Base-by-base conservation (phyloP, 2,329 filamentous ascomycete species). In the Sodiomyces alkalinus region DNA sequence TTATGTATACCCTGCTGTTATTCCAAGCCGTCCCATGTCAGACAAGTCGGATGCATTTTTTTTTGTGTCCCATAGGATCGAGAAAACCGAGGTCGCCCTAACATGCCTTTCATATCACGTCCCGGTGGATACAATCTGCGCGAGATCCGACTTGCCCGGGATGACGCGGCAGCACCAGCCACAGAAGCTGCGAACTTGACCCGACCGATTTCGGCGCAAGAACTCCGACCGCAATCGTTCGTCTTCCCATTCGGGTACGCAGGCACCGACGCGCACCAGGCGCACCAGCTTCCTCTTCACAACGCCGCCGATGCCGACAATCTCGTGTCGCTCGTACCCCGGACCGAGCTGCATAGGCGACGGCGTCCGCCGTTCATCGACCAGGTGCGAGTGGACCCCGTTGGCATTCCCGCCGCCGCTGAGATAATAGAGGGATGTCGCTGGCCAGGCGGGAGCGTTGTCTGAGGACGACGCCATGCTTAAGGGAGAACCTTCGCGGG, bases 281-380 rank as follows among this genome's bases (percentile, higher is more conserved):
- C 77, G 76, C 42, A 90, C 81, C n/a, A 80, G 64, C 55, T 87
- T 92, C 35, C 77, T 80, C 61, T 92, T 92, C 29, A 94, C 72
- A 10, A 79, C 68, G 1, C 86, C 86, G 8, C 86, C 86, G 24
- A 94, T 80, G 3, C 86, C 86, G 44, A 92, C 82, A 34, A 94
- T 80, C 52, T 94, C 86, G 45, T 93, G 85, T 22, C 80, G 66
- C 32, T 74, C 66, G 45, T 93, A 94, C 3, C 85, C 85, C 0
- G 80, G 64, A 33, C 77, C 58, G 39, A 65, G 63, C 50, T 68
- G 53, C 31, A 60, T 52, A 31, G 51, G 42, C 12, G 56, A 60
- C 10, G 62, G 58, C 16, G 60, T 65, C 18, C 60, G 52, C 20
- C 52, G 40, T 15, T 50, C 38, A 38, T 34, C 27, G 5, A 15